Conservation (phyloP, 1,284 basidiomycete species). For the Puccinia brachypodii region DNA sequence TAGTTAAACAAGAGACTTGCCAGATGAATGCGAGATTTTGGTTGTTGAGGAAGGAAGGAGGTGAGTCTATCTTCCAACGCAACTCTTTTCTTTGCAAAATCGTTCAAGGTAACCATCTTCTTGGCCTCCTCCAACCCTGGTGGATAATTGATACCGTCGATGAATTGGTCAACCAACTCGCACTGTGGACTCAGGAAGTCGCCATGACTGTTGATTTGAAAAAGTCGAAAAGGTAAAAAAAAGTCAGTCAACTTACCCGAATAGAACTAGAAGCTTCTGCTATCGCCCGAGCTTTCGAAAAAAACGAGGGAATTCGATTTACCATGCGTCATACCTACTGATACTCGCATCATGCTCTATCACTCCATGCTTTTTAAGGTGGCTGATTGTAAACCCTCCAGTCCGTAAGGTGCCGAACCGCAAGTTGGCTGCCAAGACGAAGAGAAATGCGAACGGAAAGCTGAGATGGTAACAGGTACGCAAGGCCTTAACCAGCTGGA, state of each 20-base stretch:
- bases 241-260: not conserved
- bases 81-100: constrained; percentile 26
- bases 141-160: constrained; percentile 12
- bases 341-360: constrained; percentile 47
- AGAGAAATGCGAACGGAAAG: constrained; percentile 28
- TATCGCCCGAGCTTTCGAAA: not conserved
- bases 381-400: constrained; percentile 20
- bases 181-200: constrained; percentile 23
- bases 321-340: constrained; percentile 21
- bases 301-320: not conserved
- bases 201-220: constrained; percentile 2
- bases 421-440: constrained; percentile 28
- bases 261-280: not conserved
- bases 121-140: not conserved
- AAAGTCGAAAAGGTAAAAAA: not conserved
- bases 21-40: constrained; percentile 26
- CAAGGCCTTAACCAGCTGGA: constrained; percentile 18
- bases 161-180: constrained; percentile 16
- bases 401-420: not conserved
- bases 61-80: constrained; percentile 27
- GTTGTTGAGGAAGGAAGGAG: not conserved
- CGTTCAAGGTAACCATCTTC: constrained; percentile 34
- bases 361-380: constrained; percentile 26
- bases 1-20: not conserved
- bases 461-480: constrained; percentile 34